Percentiles rank a stretch among this genome's conserved stretches.
Evolutionary conservation across 768 basidiomycete genomes (phyloP).

Genomic region (Hericium rajendrae): DNA sequence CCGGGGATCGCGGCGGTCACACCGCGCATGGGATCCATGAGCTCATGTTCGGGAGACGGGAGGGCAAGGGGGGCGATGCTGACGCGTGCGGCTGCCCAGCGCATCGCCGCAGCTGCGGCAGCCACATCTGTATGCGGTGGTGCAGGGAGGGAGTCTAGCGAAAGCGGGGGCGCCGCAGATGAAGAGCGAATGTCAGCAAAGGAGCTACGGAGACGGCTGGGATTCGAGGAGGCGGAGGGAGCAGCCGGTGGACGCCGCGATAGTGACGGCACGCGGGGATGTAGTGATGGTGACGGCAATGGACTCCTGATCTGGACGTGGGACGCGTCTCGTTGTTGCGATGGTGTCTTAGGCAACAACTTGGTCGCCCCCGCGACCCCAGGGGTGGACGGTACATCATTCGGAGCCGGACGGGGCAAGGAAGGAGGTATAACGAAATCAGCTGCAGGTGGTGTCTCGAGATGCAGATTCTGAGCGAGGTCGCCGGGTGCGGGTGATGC

Average conservation of each 20-base stretch:
- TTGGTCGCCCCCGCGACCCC: background rate
- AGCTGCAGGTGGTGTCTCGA: background rate
- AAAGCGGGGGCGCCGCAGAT: constrained; percentile 14
- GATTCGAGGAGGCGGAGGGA: constrained; percentile 15
- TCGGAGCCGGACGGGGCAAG: background rate
- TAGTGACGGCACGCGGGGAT: background rate
- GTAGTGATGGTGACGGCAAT: background rate
- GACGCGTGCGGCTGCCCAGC: constrained; percentile 75
- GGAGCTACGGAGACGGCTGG: constrained; percentile 36
- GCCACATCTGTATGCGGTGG: constrained; percentile 41
- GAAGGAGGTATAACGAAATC: background rate
- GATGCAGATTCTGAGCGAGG: background rate
- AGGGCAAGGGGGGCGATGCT: constrained; percentile 81
- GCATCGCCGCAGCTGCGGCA: constrained; percentile 71
- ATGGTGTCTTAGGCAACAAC: background rate
- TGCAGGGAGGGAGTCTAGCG: constrained; percentile 1
- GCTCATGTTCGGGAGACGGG: constrained; percentile 85
- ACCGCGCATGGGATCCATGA: constrained; percentile 83
- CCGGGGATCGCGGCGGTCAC: constrained; percentile 59
- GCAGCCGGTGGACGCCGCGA: constrained; percentile 9
- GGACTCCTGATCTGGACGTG: background rate
- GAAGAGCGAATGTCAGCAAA: constrained; percentile 35
- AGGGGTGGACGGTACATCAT: background rate
- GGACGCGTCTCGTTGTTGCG: background rate
- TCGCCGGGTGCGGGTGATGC: background rate